These are phyloP conservation scores for Sporisorium graminicola DNA, from an alignment of 1,284 basidiomycete genomes.

Conservation along the genomic window DNA sequence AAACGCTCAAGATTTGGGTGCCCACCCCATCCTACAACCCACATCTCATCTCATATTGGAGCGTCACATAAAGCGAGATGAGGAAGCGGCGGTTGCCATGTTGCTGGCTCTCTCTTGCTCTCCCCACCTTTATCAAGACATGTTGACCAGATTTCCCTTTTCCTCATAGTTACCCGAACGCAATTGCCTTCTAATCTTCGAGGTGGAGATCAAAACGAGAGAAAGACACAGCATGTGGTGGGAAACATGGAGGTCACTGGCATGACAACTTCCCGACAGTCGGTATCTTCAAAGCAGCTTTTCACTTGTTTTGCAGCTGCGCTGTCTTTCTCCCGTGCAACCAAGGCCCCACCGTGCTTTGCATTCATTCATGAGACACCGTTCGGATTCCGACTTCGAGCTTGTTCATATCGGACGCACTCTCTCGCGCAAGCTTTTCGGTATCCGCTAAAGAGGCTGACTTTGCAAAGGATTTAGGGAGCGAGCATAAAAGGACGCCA, in stretches of 20 bases:
- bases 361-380: background rate
- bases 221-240: background rate
- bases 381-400: slow-evolving; percentile 19
- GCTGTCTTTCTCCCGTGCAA: background rate
- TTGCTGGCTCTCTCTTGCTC: background rate
- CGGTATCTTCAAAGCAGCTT: background rate
- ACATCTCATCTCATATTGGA: slow-evolving; percentile 1
- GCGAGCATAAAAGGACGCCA: background rate
- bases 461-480: background rate
- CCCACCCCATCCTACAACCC: background rate
- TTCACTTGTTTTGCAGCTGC: background rate
- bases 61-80: background rate
- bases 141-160: background rate
- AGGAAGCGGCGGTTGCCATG: slow-evolving; percentile 1
- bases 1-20: too few relatives aligned
- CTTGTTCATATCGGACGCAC: slow-evolving; percentile 16
- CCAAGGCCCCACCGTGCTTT: background rate
- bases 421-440: slow-evolving; percentile 13
- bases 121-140: slow-evolving; percentile 1
- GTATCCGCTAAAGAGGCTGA: slow-evolving; percentile 6
- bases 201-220: slow-evolving; percentile 2
- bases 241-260: background rate
- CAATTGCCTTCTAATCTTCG: background rate
- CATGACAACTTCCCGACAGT: slow-evolving; percentile 5
- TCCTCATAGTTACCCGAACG: slow-evolving; percentile 5